Evolutionary conservation across 1,139 yeast species (phyloP), one percentile per base, ranked within the genome.

Genomic region (Blastobotrys aristatus): DNA sequence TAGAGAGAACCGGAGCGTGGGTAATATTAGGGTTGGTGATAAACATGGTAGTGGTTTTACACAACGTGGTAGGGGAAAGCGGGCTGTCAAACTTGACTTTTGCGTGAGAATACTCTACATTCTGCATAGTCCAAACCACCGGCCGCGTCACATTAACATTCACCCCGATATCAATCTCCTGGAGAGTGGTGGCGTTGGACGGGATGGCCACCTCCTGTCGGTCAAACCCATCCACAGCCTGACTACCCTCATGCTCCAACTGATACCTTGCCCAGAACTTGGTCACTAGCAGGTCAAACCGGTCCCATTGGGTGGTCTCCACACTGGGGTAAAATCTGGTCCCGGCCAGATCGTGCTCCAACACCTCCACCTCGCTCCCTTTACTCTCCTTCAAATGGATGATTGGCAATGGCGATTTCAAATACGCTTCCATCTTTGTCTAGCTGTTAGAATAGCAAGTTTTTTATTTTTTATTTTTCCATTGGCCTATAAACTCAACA

Each of bases 131-230:
- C n/a, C 16, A 16, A 7, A 21, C 6, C 2, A 44, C 35, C 11
- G 48, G 48, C 4, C 44, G 29, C 11, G 27, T 18, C 2, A 35
- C 39, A 29, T 45, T 44, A 2, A 39, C 40, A 14, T 27, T 21
- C 2, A 21, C 26, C 4, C 34, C 44, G 5, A 37, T 14, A 7
- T 22, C 10, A 4, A 37, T 26, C 20, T 37, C 40, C 21, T 37
- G 40, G 24, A 33, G 18, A 8, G 40, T 17, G 16, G 31, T 22
- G 14, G 38, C 17, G 26, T 34, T 22, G 26, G 18, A 17, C 5
- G n/a, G 38, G 26, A 34, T 34, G 21, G n/a, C 5, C 4, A 34
- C 18, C 26, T 34, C 8, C 26, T 34, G 38, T 16, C 24, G 5
- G n/a, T 34, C 38, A 34, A 18, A 34, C 11, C 18, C 8, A 13